Evolutionary conservation across 257 asterid genomes (phyloP).

Genomic region (Parsonsia alboflavescens): DNA sequence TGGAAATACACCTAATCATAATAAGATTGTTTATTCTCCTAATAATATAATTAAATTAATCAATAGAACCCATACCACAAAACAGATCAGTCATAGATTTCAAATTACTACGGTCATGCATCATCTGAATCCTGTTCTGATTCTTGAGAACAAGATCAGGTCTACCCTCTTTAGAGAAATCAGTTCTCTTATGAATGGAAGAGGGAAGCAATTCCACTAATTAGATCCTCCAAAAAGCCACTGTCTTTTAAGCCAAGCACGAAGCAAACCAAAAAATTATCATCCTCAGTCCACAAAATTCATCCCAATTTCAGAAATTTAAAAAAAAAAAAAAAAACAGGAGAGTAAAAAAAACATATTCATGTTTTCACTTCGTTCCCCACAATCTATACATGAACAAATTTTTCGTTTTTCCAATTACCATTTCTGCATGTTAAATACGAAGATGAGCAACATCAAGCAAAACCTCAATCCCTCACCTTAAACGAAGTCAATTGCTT

Average conservation of each 20-base stretch:
- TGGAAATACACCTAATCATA: background rate
- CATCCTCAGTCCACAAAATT: background rate
- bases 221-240: background rate
- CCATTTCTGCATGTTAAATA: background rate
- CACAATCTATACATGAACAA: background rate
- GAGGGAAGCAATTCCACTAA: background rate
- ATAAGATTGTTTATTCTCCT: too few relatives aligned
- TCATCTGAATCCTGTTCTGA: background rate
- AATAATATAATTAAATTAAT: too few relatives aligned
- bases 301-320: constrained; percentile 1
- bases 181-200: background rate
- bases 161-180: background rate
- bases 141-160: background rate
- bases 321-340: background rate
- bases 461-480: constrained; percentile 37
- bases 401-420: background rate
- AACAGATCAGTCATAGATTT: background rate
- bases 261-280: background rate
- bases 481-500: constrained; percentile 43
- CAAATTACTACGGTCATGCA: background rate
- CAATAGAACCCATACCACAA: background rate
- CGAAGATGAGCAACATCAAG: background rate
- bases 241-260: background rate
- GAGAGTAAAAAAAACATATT: background rate
- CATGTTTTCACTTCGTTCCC: background rate